A percentile compares a stretch with the other conserved stretches of the same genome.
phyloP scores from a whole-genome alignment of 1,284 basidiomycete genomes.

The Anthracocystis walkeri region DNA sequence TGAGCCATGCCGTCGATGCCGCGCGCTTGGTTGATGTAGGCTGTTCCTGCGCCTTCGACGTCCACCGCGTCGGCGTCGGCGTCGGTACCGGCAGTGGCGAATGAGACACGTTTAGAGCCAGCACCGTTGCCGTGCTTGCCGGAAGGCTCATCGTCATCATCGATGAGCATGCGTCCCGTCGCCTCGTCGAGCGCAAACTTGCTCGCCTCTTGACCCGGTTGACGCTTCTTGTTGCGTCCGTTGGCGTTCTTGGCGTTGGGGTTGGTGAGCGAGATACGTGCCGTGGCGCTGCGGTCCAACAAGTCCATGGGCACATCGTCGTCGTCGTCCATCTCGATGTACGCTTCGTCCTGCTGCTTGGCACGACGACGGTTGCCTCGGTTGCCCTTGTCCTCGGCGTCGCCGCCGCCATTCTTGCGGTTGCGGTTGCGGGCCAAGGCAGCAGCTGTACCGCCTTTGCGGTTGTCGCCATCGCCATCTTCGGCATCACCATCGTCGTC shows the following conservation, averaged over 20 bases:
- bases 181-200: conserved; percentile 88
- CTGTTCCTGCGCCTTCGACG: conserved; percentile 74
- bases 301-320: conserved; percentile 96
- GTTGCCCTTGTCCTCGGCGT: conserved; percentile 19
- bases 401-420: conserved; percentile 41
- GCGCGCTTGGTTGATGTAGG: conserved; percentile 84
- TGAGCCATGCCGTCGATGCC: conserved; percentile 89
- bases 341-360: conserved; percentile 70
- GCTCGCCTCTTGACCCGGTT: conserved; percentile 84
- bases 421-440: conserved; percentile 37
- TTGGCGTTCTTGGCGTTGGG: conserved; percentile 34
- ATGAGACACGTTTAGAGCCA: conserved; percentile 36
- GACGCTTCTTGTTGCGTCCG: conserved; percentile 36
- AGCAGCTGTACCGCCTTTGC: conserved; percentile 41
- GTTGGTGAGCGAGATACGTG: conserved; percentile 40
- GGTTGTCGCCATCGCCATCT: conserved; percentile 29
- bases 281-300: conserved; percentile 75
- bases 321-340: conserved; percentile 78
- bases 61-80: conserved; percentile 76
- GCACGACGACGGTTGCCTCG: conserved; percentile 36
- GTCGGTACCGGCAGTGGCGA: conserved; percentile 64
- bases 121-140: conserved; percentile 22
- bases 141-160: conserved; percentile 69
- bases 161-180: conserved; percentile 89
- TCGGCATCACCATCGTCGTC: conserved; percentile 55